Conservation (phyloP, 257 asterid genomes). For the Jaltomata sinuosa region DNA sequence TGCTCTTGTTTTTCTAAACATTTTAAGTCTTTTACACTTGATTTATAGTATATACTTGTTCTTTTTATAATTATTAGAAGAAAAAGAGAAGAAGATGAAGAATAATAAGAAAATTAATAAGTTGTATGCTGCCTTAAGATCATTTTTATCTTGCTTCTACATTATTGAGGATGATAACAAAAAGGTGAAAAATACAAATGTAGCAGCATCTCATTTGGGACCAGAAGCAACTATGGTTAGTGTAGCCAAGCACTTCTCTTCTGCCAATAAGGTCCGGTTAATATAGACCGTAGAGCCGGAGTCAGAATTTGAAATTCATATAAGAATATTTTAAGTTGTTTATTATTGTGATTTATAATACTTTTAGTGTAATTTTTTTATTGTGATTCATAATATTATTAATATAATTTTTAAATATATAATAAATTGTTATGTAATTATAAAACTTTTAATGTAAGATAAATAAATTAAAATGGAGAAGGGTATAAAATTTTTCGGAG, state of each 20-base stretch:
- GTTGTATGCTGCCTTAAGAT: slow-evolving; percentile 2
- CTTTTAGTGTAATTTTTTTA: no score
- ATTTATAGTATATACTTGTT: background rate
- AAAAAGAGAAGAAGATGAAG: background rate
- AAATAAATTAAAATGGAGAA: no score
- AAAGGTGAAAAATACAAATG: slow-evolving; percentile 6
- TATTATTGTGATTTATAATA: no score
- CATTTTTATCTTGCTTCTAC: slow-evolving; percentile 5
- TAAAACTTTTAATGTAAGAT: no score
- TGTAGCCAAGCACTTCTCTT: slow-evolving; percentile 44
- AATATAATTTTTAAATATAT: no score
- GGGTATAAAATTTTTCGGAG: no score
- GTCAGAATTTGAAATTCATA: no score
- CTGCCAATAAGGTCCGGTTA: slow-evolving; percentile 23
- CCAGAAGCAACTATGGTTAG: slow-evolving; percentile 31
- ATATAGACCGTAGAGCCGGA: background rate
- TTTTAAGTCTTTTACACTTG: no score
- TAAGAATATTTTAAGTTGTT: no score
- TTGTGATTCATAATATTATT: no score
- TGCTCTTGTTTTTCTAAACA: background rate
- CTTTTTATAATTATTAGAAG: no score
- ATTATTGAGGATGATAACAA: background rate
- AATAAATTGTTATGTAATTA: no score
- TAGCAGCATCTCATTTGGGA: background rate
- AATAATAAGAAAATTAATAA: background rate